Base-by-base conservation (phyloP, 805 yeast genomes). In the Candida takata region DNA sequence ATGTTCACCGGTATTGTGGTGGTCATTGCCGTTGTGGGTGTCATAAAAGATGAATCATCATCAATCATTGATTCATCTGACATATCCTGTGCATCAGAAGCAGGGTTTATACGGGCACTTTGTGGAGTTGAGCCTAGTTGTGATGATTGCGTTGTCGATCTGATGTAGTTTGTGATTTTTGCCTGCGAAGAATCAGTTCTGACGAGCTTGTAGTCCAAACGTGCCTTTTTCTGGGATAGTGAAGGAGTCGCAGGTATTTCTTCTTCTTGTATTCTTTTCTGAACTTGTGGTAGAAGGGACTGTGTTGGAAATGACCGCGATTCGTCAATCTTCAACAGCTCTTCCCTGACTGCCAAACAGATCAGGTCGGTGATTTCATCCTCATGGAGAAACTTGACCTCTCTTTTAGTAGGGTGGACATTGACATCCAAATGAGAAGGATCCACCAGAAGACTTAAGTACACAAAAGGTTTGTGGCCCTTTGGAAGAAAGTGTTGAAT, bases 371-470 rank as follows among this genome's bases (percentile, higher is more conserved):
- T 71, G 15, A 92, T 86, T 52, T 88, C 97, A 30, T 82, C 92
- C 49, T 92, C 97, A 54, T 77, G 59, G 24, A 92, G 61, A 53
- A 92, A 87, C 29, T 94, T 57, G 3, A 92, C 97, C 49, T 90
- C 97, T 40, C 90, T 70, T 48, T 92, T 92, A 0, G 97, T 90
- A 0, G 98, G 98, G 53, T 92, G 98, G 11, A 92, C 79, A 54
- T 92, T 92, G 12, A 92, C 97, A 55, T 92, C 98, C 7, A 92
- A 68, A 41, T 79, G 78, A 24, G 60, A 61, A 1, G 96, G 84
- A 16, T 68, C 63, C 3, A 92, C 74, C 14, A 63, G 62, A n/a
- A 92, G 54, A 32, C 84, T 68, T 35, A 92, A 40, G 57, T 87
- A 92, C 1, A 84, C 68, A 53, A 92, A 92, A 0, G 95, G 81